Base-by-base conservation (phyloP, 2,329 filamentous ascomycete genomes). In the Xylariaceae sp. region DNA sequence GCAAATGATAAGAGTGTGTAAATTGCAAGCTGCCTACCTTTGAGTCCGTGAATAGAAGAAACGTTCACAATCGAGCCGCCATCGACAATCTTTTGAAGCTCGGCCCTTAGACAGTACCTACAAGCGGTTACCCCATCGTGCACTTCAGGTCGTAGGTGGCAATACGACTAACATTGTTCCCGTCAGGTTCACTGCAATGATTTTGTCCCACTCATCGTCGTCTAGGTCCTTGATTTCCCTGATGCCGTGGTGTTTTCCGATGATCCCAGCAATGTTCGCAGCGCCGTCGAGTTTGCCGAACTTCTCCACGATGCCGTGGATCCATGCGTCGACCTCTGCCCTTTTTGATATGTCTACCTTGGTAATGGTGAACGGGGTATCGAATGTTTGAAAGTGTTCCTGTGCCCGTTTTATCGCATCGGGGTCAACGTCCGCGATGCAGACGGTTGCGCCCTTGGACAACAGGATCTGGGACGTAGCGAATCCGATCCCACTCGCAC, bases 41-140 rank as follows among this genome's bases (percentile, higher is more conserved):
- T 74, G 2, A 78, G 67, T 4, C 82, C 82, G 44, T 81, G 78
- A 39, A 80, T 79, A 50, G 79, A 83, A 30, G 79, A 75, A 34
- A 81, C 75, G 67, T 83, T 86, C 56, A 87, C 83, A 66, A 87
- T 84, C 60, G 82, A 83, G 6, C 82, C 82, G 1, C 79, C 77
- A 4, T 76, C 69, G 18, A 74, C 72, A 52, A 84, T 76, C 47
- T 75, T 74, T 44, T 69, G 69, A 48, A 80, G 71, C 70, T 78
- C 71, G 37, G 77, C 77, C 45, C 79, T 73, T 62, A 81, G 63
- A 61, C 78, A 80, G 67, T 80, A 78, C 63, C 63, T 65, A 53
- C 60, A 39, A 18, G 34, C 44, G 42, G 61, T 65, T 63, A 65
- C 47, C 42, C n/a, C 44, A 51, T 18, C 50, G 23, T 60, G 57